Percentiles rank a stretch among this genome's conserved stretches.
Evolutionary conservation across 2,329 filamentous ascomycete species (phyloP).

Genomic region (Claviceps citrina): DNA sequence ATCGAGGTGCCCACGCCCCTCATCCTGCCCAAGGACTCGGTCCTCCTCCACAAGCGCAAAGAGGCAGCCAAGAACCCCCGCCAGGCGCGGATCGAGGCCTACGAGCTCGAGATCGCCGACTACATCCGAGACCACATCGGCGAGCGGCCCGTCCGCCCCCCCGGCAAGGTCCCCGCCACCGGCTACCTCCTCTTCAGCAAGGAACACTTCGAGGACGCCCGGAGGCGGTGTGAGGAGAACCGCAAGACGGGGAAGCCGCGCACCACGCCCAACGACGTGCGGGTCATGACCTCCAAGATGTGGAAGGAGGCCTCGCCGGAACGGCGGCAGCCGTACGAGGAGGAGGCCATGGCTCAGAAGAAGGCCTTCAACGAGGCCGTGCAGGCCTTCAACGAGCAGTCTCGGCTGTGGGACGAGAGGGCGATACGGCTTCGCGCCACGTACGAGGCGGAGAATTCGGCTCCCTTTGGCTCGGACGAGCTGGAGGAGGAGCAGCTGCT

Average conservation of each 20-base stretch:
- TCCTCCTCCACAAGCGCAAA: conserved; percentile 41
- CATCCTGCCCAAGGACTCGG: conserved; percentile 47
- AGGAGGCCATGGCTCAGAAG: conserved; percentile 58
- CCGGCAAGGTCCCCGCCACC: conserved; percentile 60
- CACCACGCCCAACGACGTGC: conserved; percentile 63
- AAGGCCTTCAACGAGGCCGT: conserved; percentile 43
- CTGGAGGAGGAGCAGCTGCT: conserved; percentile 8
- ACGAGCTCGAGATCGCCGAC: conserved; percentile 38
- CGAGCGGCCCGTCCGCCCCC: conserved; percentile 60
- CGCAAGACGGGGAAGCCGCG: conserved; percentile 47
- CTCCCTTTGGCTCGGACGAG: conserved; percentile 12
- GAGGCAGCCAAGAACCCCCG: conserved; percentile 31
- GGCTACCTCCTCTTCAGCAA: conserved; percentile 86
- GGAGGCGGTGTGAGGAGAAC: conserved; percentile 47
- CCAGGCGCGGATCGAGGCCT: conserved; percentile 38
- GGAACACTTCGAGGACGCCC: conserved; percentile 49
- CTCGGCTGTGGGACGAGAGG: conserved; percentile 56
- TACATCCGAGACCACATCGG: conserved; percentile 47
- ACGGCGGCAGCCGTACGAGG: conserved; percentile 61
- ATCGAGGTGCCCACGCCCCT: conserved; percentile 65
- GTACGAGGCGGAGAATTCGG: conserved; percentile 39
- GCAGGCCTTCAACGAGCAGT: conserved; percentile 43
- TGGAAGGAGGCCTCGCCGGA: conserved; percentile 67
- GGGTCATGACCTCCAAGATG: conserved; percentile 72
- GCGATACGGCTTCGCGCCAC: conserved; percentile 37